Evolutionary conservation across 2,329 filamentous ascomycete species (phyloP), one percentile per base, ranked within the genome.

Genomic region (Fusarium phyllophilum): DNA sequence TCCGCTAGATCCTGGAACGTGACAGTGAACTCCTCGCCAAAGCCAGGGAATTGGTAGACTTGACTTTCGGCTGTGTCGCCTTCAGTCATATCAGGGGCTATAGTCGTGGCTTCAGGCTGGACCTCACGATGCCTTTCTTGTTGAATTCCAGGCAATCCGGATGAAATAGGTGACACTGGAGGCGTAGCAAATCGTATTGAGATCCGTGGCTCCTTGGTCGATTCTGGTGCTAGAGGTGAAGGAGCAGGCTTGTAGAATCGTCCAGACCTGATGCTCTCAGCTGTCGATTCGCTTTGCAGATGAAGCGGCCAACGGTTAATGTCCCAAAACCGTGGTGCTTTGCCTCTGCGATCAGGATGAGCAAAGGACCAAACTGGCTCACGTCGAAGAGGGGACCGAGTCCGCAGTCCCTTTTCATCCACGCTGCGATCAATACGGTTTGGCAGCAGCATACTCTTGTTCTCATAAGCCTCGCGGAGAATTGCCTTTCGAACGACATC

Each of bases 231-330:
- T 17, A 18, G 26, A 24, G 14, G 33, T 17, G 26, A 18, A 36
- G 29, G 22, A 42, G 22, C 3, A 26, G 11, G 17, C 15, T 15
- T 33, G 20, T 39, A 31, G n/a, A 61, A 62, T 8, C 12, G 13
- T 15, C 57, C 51, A 24, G 52, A 46, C 24, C 45, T 54, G 24
- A 69, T 48, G 52, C 5, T 71, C 68, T 24, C 66, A 60, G 22
- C 34, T 51, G 26, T 60, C 41, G 62, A 86, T 82, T 24, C 72
- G 57, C 18, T 78, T 72, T 87, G 84, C 59, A 84, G 75, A 33
- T 83, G 74, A 26, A 84, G 48, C 41, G 86, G 86, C 87, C 87
- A 89, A 44, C 86, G 83, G 74, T 85, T 81, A 49, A 89, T 77
- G 70, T 80, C 78, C 79, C 86, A 89, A 76, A 82, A 88, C 11